Evolutionary conservation across 352 stramenopile genomes (phyloP).

Genomic region (Vaucheria bursata): DNA sequence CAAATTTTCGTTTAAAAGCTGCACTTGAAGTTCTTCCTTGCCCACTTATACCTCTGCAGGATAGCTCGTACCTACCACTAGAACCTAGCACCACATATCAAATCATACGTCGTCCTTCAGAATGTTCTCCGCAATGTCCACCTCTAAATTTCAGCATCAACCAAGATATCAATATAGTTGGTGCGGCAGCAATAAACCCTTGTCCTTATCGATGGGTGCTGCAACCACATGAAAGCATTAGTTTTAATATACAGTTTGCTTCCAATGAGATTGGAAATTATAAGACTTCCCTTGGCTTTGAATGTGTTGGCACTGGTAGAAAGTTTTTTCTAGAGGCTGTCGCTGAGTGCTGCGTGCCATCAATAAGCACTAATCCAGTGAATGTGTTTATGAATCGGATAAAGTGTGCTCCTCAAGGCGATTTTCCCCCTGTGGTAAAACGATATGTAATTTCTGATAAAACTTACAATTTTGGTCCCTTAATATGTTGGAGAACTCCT

Average conservation of each 20-base stretch:
- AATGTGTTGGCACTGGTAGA: slow-evolving; percentile 69
- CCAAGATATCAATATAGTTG: no score
- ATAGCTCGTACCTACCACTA: no score
- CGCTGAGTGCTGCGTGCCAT: slow-evolving; percentile 69
- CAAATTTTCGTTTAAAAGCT: no score
- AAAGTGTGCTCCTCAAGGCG: slow-evolving; percentile 56
- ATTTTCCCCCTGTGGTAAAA: slow-evolving; percentile 65
- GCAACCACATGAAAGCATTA: slow-evolving; percentile 53
- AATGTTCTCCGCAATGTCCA: no score
- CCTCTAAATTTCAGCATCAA: no score
- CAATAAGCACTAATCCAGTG: slow-evolving; percentile 78
- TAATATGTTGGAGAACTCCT: slow-evolving; percentile 57
- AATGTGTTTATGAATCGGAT: slow-evolving; percentile 87
- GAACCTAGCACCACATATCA: no score
- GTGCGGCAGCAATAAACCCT: no score
- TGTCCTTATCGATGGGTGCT: no score
- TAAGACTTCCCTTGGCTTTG: slow-evolving; percentile 72
- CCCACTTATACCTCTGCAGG: no score
- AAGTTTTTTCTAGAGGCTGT: slow-evolving; percentile 70
- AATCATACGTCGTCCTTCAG: no score
- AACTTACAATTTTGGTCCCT: slow-evolving; percentile 81
- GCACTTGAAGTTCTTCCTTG: no score
- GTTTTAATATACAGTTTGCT: slow-evolving; percentile 68
- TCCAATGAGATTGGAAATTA: slow-evolving; percentile 65
- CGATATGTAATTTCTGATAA: slow-evolving; percentile 77